A percentile compares a stretch with the other conserved stretches of the same genome.
Conservation (phyloP, 129 eudicot species). For the Glebionis coronaria region DNA sequence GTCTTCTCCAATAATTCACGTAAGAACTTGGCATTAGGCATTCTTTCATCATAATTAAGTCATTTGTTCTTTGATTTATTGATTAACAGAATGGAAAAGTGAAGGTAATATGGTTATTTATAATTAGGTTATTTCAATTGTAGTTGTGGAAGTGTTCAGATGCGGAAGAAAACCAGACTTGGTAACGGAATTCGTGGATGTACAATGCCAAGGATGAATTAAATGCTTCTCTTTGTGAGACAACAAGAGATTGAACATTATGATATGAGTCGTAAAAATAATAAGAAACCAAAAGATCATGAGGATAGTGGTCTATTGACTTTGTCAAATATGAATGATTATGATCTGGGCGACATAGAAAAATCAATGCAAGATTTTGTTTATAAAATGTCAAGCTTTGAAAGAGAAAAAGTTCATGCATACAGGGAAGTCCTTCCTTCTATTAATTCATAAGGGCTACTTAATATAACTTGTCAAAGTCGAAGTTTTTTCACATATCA, state of each 20-base stretch:
- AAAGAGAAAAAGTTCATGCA: conserved; percentile 87
- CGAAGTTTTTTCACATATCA: no score
- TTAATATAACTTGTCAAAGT: no score
- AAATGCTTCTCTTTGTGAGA: conserved; percentile 78
- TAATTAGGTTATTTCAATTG: no score
- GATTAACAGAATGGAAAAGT: no score
- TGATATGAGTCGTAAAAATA: conserved; percentile 48
- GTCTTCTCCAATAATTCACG: no score
- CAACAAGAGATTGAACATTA: conserved; percentile 80
- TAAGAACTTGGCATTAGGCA: no score
- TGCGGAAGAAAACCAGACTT: no score
- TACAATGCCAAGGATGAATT: conserved; percentile 89
- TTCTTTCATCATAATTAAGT: no score
- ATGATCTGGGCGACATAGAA: conserved; percentile 72
- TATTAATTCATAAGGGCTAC: no score
- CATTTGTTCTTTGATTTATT: no score
- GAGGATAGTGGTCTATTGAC: conserved; percentile 46
- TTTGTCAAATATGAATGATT: conserved; percentile 41
- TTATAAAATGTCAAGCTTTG: conserved; percentile 66
- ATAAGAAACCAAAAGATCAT: conserved; percentile 51
- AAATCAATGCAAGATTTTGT: conserved; percentile 82
- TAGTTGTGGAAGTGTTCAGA: no score
- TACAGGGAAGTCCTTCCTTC: conserved; percentile 43
- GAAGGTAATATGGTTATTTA: no score
- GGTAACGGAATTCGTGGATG: conserved; percentile 95